Base-by-base conservation (phyloP, 441 rosid genomes). In the Populus tomentosa region DNA sequence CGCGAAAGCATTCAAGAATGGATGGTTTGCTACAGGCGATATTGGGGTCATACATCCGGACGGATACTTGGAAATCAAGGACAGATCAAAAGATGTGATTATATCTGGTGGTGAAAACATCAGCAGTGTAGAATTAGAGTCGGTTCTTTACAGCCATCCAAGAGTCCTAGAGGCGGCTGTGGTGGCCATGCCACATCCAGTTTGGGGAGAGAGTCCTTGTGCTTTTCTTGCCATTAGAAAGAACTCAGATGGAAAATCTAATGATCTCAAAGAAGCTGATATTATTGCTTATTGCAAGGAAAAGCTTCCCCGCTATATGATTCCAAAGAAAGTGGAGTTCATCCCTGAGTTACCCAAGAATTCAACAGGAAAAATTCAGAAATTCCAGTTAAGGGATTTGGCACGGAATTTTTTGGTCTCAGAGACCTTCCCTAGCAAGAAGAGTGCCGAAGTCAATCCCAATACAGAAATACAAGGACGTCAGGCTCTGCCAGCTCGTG, bases 61-160 rank as follows among this genome's bases (percentile, higher is more conserved):
- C 72, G 97, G 97, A 7, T 87, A 91, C 77, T 0, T 92, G 13
- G 92, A 91, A 83, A 90, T 92, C 36, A 92, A 91, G 79, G 97
- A 91, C 73, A 71, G 95, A 75, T 88, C 91, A 6, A 92, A 92
- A 59, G 94, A 92, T 72, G 88, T 92, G 9, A 92, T 92, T 24
- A 92, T 92, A 23, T 92, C 97, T 0, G 94, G 95, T 1, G 95
- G 97, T 0, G 95, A 92, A 76, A 92, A 91, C 73, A 90, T 92
- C 1, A 92, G 93, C 84, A 92, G 94, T 24, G 85, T 92, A 0
- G 93, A 92, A 59, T 67, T 91, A 38, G 97, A 92, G 77, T 81
- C 71, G 4, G 78, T 88, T 13, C 82, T 91, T 2, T 91, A 86
- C 79, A 14, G 69, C 16, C 88, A 90, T 70, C 86, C 85, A 0